Evolutionary conservation across 2,329 filamentous ascomycete genomes (phyloP), one percentile per base, ranked within the genome.

Genomic region (Domatiomyces globalis): DNA sequence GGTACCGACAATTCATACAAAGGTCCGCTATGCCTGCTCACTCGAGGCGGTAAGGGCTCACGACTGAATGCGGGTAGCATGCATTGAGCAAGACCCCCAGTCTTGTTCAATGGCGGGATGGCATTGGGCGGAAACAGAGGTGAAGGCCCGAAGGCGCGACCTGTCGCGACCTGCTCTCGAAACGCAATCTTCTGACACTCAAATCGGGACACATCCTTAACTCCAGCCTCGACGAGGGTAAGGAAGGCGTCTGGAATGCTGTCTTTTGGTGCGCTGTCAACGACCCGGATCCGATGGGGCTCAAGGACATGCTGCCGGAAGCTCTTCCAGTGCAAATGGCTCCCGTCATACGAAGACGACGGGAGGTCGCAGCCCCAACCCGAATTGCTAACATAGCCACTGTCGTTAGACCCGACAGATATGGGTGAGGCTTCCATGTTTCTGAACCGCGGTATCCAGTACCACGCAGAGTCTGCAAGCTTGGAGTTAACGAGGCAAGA

Each of bases 121-220:
- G 60, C 46, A 43, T 60, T 58, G 5, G 55, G 56, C 2, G 59
- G 58, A 29, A 61, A 61, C 5, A 61, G 51, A 6, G 59, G 54
- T 17, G 56, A 57, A 2, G 56, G 54, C 10, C 58, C 59, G 50
- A 61, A 59, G 4, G 58, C 59, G 15, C 55, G 51, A 2, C 58
- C 59, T 5, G 18, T 50, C 15, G 49, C 48, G 10, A 60, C 54
- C 42, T 58, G 58, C 25, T 54, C 51, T 43, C 51, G 53, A 27
- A 61, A 61, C 9, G 50, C 45, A 17, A 49, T 20, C 20, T 50
- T 56, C 27, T 59, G 58, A 4, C 43, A 19, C n/a, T 52, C 48
- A 27, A 56, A 59, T n/a, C 53, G 54, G 2, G 43, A 36, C n/a
- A 50, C 48, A 33, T 54, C 50, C 1, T 46, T 50, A 15, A 50